A percentile compares a stretch with the other conserved stretches of the same genome.
Evolutionary conservation across 345 rosid species (phyloP).

Genomic region (Corymbia maculata): DNA sequence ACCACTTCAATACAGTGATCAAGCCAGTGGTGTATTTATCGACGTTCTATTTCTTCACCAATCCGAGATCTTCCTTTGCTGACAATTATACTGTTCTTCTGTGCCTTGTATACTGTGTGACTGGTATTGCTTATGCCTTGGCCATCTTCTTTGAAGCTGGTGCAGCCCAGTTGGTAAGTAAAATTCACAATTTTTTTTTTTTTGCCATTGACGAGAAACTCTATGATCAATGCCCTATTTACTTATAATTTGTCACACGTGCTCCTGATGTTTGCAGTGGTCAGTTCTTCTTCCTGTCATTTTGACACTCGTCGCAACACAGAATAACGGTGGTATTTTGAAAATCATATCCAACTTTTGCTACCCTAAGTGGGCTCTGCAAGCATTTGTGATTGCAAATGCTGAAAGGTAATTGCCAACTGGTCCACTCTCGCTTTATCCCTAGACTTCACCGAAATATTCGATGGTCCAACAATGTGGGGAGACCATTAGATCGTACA

Average conservation of each 20-base stretch:
- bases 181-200: background rate
- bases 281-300: conserved; percentile 96
- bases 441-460: background rate
- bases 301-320: conserved; percentile 81
- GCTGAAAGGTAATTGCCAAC: conserved; percentile 47
- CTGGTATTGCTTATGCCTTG: conserved; percentile 78
- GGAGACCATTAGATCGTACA: background rate
- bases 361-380: conserved; percentile 87
- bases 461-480: background rate
- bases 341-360: conserved; percentile 42
- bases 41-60: conserved; percentile 86
- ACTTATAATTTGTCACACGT: background rate
- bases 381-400: conserved; percentile 76
- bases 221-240: background rate
- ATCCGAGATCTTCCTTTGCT: conserved; percentile 71
- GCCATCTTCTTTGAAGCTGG: conserved; percentile 81
- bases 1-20: conserved; percentile 65
- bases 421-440: background rate
- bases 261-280: conserved; percentile 37
- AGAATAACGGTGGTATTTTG: conserved; percentile 18
- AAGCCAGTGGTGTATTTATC: conserved; percentile 90
- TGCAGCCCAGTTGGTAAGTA: conserved; percentile 89
- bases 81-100: conserved; percentile 78
- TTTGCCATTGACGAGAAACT: background rate
- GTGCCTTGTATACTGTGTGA: conserved; percentile 89